phyloP scores from a whole-genome alignment of 2,329 filamentous ascomycete genomes.

The Trichoderma polysporum region DNA sequence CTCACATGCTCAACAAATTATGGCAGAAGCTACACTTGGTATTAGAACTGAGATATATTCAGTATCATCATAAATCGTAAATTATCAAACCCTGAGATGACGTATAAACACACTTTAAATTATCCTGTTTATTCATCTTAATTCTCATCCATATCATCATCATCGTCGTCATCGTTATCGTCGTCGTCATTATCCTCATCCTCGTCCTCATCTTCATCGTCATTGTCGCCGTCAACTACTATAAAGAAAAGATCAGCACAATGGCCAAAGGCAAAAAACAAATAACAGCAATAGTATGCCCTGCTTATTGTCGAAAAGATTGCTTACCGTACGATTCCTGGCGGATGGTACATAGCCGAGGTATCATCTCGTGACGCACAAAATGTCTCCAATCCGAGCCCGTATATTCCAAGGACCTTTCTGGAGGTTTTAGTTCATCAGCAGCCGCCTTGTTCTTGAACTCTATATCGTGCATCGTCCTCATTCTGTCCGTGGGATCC shows the following conservation, averaged over 20 bases:
- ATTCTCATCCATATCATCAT: neutral
- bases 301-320: no score
- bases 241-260: neutral
- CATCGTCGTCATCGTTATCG: neutral
- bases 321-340: neutral
- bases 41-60: neutral
- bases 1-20: neutral
- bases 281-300: neutral
- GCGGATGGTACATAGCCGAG: neutral
- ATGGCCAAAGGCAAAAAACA: neutral
- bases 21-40: neutral
- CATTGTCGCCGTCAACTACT: neutral
- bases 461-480: neutral
- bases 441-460: neutral
- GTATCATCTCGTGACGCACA: conserved; percentile 31
- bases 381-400: conserved; percentile 40
- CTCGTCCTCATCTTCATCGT: neutral
- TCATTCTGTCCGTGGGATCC: rapidly evolving
- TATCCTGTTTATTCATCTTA: neutral
- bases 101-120: neutral
- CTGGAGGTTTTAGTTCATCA: neutral
- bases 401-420: conserved; percentile 28
- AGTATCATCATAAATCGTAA: neutral
- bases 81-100: neutral
- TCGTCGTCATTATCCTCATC: neutral